Conservation (phyloP, 306 rosid species). For the Citrullus amarus region DNA sequence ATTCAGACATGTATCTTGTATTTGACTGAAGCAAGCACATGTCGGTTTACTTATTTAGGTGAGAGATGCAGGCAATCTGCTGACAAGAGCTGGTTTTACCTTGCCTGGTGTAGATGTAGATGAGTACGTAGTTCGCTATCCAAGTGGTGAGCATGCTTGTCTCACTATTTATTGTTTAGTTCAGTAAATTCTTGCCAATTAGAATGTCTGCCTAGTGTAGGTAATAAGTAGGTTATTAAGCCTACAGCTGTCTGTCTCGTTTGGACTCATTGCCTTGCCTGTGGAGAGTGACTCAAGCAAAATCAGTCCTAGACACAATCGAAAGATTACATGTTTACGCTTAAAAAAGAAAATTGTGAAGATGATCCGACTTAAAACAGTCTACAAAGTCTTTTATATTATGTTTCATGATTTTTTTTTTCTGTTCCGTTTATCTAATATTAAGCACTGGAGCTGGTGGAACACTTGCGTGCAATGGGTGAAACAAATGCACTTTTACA, state of each 20-base stretch:
- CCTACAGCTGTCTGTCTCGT: background rate
- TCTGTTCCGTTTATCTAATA: conserved; percentile 4
- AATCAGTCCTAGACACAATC: background rate
- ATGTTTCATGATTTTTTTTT: background rate
- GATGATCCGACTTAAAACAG: background rate
- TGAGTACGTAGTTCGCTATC: conserved; percentile 66
- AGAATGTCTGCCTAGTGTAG: background rate
- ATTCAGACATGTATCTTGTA: background rate
- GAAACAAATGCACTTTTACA: conserved; percentile 83
- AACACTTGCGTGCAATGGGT: conserved; percentile 89
- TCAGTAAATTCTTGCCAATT: background rate
- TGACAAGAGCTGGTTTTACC: conserved; percentile 87
- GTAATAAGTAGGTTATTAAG: background rate
- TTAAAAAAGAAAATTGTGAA: background rate
- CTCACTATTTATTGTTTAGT: background rate
- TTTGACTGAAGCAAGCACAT: background rate
- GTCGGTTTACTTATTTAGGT: conserved; percentile 34
- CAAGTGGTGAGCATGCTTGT: conserved; percentile 51
- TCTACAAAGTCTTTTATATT: background rate
- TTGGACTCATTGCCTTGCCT: background rate
- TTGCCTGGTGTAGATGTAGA: conserved; percentile 97
- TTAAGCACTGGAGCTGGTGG: conserved; percentile 76
- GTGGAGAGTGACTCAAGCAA: background rate
- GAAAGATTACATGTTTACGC: background rate
- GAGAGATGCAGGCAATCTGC: conserved; percentile 96